Base-by-base conservation (phyloP, 2,329 filamentous ascomycete species). In the Trichoderma koningii region DNA sequence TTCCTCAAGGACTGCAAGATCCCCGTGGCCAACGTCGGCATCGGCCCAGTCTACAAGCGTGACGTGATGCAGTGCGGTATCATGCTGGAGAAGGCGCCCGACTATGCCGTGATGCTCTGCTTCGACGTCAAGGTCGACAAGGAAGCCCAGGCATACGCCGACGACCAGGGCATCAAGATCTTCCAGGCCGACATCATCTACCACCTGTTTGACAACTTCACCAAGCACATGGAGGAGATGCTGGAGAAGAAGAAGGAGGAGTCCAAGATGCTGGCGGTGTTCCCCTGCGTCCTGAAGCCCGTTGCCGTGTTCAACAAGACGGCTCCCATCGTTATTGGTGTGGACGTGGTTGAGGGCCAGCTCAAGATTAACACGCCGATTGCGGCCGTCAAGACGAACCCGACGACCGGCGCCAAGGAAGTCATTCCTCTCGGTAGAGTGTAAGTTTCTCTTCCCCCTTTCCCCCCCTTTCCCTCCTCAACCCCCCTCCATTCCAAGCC, bases 81-180 rank as follows among this genome's bases (percentile, higher is more conserved):
- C 71, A 99, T 99, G 95, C 78, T 98, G 73, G 95, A 99, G 79
- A 98, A 97, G 81, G 86, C 89, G 17, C 92, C 92, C 70, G 93
- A 99, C 75, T 96, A 89, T 71, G 95, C 95, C n/a, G 92, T 98
- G 76, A 99, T 99, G 95, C 88, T 99, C 57, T 98, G 95, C 78
- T 99, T 99, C 84, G 96, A 99, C 77, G 95, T 99, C 80, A 98
- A 97, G 82, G 92, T 99, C 17, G 95, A 99, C 80, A 98, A 97
- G 78, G 95, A 99, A 75, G 95, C 95, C 0, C 88, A 90, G 70
- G 84, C 86, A 10, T 96, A 98, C 72, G 95, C 95, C 12, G 92
- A 97, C 19, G 93, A 98, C 65, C 88, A 96, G 68, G 93, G 93
- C 59, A 91, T 99, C 80, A 98, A 96, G 83, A 91, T 99, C 72